A percentile compares a stretch with the other conserved stretches of the same genome.
Evolutionary conservation across 2,329 filamentous ascomycete genomes (phyloP).

Genomic region (Claviceps capensis): DNA sequence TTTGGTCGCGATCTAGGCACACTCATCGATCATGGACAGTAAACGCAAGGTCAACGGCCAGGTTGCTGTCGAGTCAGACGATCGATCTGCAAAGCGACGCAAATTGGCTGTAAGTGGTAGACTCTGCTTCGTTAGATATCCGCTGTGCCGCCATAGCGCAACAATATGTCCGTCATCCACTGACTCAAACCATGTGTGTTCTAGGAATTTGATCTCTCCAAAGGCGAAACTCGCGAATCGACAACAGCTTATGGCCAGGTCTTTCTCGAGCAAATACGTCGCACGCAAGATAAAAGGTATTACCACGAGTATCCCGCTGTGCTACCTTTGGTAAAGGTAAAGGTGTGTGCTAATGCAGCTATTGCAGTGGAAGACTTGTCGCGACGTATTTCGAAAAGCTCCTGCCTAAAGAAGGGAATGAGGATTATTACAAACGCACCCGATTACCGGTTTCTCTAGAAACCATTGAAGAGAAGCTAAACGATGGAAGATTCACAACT

Average conservation of each 20-base stretch:
- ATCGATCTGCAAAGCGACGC: constrained; percentile 42
- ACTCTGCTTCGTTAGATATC: background rate
- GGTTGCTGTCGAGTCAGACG: constrained; percentile 31
- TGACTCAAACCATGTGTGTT: constrained; percentile 3
- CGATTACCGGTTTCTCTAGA: constrained; percentile 67
- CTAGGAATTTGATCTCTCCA: constrained; percentile 32
- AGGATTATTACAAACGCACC: constrained; percentile 66
- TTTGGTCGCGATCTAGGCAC: constrained; percentile 10
- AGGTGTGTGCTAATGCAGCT: background rate
- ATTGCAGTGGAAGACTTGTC: constrained; percentile 53
- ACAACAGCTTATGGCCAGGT: constrained; percentile 58
- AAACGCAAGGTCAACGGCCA: constrained; percentile 42
- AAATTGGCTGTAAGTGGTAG: constrained; percentile 32
- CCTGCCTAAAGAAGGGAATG: constrained; percentile 46
- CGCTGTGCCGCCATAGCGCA: background rate
- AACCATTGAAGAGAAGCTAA: constrained; percentile 62
- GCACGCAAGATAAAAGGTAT: constrained; percentile 71
- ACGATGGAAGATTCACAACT: constrained; percentile 51
- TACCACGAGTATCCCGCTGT: constrained; percentile 20
- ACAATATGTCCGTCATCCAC: background rate
- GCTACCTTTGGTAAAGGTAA: too few relatives aligned
- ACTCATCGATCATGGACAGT: constrained; percentile 33
- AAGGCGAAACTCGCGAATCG: constrained; percentile 50
- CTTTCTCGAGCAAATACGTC: constrained; percentile 62
- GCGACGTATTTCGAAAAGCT: constrained; percentile 63